phyloP scores from a whole-genome alignment of 345 rosid species.

The Barbarea vulgaris region DNA sequence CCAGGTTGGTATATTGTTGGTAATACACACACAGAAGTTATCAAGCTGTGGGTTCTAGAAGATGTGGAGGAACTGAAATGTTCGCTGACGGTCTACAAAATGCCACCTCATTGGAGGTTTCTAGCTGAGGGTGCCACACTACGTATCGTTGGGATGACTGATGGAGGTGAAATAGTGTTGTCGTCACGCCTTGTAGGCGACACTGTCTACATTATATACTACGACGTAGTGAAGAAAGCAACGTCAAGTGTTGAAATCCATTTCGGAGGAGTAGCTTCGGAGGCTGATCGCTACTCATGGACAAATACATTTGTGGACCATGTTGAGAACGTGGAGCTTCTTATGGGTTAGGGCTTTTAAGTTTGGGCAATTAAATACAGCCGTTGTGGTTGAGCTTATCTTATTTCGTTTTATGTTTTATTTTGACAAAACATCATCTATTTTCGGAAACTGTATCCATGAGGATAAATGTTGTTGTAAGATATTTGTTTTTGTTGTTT shows the following conservation, averaged over 20 bases:
- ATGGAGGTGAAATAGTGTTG: background rate
- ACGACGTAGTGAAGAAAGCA: constrained; percentile 41
- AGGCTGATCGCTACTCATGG: background rate
- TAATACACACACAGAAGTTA: background rate
- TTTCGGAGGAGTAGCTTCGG: background rate
- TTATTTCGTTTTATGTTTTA: too few species aligned
- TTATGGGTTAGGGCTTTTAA: too few species aligned
- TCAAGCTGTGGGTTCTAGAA: background rate
- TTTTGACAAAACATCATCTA: too few species aligned
- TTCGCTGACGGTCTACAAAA: background rate
- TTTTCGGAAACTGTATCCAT: too few species aligned
- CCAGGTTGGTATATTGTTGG: background rate
- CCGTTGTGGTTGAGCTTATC: too few species aligned
- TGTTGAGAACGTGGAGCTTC: background rate
- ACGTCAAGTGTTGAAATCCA: constrained; percentile 47
- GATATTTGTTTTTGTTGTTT: too few species aligned
- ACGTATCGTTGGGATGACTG: background rate
- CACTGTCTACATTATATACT: background rate
- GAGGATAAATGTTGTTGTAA: too few species aligned
- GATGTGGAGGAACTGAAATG: background rate
- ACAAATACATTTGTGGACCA: background rate
- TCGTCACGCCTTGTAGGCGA: background rate
- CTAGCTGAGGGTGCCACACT: background rate
- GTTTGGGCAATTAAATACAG: too few species aligned
- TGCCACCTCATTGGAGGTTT: background rate